A percentile compares a stretch with the other conserved stretches of the same genome.
Conservation (phyloP, 345 rosid genomes). For the Alliaria petiolata region DNA sequence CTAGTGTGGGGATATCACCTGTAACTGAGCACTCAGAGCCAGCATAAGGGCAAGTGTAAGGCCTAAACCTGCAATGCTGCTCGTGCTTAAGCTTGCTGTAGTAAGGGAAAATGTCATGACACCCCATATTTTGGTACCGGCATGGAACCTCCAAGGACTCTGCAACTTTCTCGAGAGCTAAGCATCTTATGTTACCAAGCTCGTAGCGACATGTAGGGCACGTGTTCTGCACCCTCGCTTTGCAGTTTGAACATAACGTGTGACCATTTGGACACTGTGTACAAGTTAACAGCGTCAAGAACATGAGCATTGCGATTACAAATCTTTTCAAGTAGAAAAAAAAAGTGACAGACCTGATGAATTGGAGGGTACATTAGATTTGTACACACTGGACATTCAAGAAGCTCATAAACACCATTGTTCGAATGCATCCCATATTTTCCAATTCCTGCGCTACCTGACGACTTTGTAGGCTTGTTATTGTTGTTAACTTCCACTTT, state of each 20-base stretch:
- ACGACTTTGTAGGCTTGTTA: constrained; percentile 50
- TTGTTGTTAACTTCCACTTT: constrained; percentile 38
- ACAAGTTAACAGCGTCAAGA: neutral
- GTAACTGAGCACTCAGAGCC: constrained; percentile 83
- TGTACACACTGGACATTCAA: constrained; percentile 82
- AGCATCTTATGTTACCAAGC: constrained; percentile 90
- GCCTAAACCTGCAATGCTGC: constrained; percentile 70
- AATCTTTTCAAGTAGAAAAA: neutral
- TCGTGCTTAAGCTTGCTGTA: constrained; percentile 89
- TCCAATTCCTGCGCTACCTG: constrained; percentile 40
- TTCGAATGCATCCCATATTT: constrained; percentile 51
- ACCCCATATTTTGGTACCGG: constrained; percentile 68
- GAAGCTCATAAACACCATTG: constrained; percentile 73
- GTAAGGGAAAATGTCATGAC: constrained; percentile 80
- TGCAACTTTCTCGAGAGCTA: constrained; percentile 92
- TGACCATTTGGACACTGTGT: constrained; percentile 96
- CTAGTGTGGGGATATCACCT: constrained; percentile 73
- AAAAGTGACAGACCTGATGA: constrained; percentile 36
- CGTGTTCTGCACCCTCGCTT: constrained; percentile 63
- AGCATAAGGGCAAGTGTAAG: constrained; percentile 88
- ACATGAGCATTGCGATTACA: neutral
- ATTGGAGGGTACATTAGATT: constrained; percentile 86
- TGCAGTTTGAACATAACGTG: constrained; percentile 80
- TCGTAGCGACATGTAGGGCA: constrained; percentile 90
- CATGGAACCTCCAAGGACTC: constrained; percentile 87